phyloP scores from a whole-genome alignment of 768 basidiomycete genomes.

The Pleurotus eryngii region DNA sequence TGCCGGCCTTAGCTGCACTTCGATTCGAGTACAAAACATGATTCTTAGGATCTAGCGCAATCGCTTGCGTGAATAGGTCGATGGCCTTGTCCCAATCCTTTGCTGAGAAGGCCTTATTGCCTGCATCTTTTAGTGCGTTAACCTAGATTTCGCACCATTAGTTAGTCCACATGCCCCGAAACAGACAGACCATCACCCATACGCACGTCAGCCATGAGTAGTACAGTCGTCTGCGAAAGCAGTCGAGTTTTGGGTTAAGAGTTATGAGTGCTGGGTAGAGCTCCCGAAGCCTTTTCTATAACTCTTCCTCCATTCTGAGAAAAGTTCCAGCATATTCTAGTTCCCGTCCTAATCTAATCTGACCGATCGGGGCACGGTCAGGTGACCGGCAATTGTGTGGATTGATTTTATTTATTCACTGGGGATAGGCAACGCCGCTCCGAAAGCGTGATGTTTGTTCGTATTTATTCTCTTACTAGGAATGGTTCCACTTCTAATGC shows the following conservation, averaged over 20 bases:
- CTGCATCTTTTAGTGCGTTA: constrained; percentile 79
- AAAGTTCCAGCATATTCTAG: not conserved
- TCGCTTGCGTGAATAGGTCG: constrained; percentile 77
- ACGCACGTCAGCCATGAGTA: not conserved
- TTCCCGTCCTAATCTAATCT: not conserved
- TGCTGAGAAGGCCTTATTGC: constrained; percentile 93
- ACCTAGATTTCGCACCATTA: constrained; percentile 21
- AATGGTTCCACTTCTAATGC: too few relatives aligned
- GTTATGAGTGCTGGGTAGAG: too few relatives aligned
- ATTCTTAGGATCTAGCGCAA: constrained; percentile 78
- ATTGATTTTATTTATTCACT: too few relatives aligned
- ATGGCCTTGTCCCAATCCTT: constrained; percentile 91
- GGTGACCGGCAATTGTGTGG: too few relatives aligned
- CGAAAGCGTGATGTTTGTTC: too few relatives aligned
- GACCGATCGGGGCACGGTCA: too few relatives aligned
- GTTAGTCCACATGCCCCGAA: too few relatives aligned
- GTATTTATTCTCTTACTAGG: too few relatives aligned
- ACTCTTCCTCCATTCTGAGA: too few relatives aligned
- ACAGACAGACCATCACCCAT: not conserved
- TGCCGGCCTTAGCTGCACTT: constrained; percentile 87
- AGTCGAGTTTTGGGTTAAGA: too few relatives aligned
- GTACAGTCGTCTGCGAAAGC: not conserved
- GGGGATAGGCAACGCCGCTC: too few relatives aligned
- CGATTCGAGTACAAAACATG: constrained; percentile 92
- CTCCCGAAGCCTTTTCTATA: too few relatives aligned